Conservation (phyloP, 2,329 filamentous ascomycete genomes). For the Clonostachys rosea region DNA sequence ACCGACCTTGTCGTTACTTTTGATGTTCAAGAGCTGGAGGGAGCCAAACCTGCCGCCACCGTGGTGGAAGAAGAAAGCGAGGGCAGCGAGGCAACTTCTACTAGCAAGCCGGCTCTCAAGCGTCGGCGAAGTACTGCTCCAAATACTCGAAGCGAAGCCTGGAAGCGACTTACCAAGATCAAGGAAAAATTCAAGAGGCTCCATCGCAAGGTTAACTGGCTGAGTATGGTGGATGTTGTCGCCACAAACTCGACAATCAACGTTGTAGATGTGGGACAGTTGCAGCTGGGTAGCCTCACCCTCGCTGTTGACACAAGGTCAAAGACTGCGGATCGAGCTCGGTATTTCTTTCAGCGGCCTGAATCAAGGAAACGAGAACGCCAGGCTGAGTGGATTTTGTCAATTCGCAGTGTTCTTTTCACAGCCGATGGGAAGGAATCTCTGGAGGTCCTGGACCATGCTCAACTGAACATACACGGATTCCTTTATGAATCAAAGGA, state of each 20-base stretch:
- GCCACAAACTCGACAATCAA: constrained; percentile 75
- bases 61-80: constrained; percentile 12
- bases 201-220: constrained; percentile 82
- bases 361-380: constrained; percentile 47
- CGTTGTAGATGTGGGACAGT: constrained; percentile 74
- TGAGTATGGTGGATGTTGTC: constrained; percentile 84
- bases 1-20: constrained; percentile 82
- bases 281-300: constrained; percentile 81
- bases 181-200: constrained; percentile 86
- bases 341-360: constrained; percentile 79
- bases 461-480: constrained; percentile 86
- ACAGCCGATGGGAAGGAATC: constrained; percentile 81
- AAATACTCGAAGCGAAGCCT: constrained; percentile 62
- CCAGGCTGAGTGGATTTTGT: constrained; percentile 93
- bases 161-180: constrained; percentile 70
- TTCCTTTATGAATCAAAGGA: constrained; percentile 81
- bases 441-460: constrained; percentile 82
- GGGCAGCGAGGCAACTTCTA: neutral
- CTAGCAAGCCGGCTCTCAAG: constrained; percentile 4
- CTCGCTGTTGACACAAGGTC: constrained; percentile 85
- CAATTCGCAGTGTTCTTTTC: constrained; percentile 80
- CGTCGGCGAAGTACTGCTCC: constrained; percentile 12
- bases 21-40: constrained; percentile 64
- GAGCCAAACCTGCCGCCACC: constrained; percentile 27
- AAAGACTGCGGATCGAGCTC: constrained; percentile 86